Base-by-base conservation (phyloP, 768 basidiomycete species). In the Boletus vermiculosoides region DNA sequence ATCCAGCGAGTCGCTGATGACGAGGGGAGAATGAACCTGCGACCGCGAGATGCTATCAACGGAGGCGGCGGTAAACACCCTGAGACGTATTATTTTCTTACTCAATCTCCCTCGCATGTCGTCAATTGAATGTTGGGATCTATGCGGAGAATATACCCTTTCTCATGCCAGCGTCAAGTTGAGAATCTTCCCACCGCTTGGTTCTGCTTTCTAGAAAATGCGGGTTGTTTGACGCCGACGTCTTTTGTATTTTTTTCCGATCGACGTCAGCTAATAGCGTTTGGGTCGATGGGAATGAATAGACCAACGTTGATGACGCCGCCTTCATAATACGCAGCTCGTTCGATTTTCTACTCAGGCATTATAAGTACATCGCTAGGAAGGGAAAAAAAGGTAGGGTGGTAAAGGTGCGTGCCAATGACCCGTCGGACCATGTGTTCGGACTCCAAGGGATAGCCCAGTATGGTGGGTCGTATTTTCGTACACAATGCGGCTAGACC, bases 111-210 rank as follows among this genome's bases (percentile, higher is more conserved):
- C 28, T 34, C 33, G 25, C 41, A n/a, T 16, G 28, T 25, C 23
- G 46, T 20, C 44, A 53, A 46, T 50, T 45, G 28, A 47, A 20
- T 28, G 25, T 15, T 37, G 25, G 40, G 18, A 25, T 53, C 33
- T 39, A 41, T 34, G 22, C 34, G 47, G 54, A 36, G 37, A 31
- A 51, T 41, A 15, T n/a, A 25, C 2, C 25, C 48, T 33, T 49
- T 58, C 55, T 48, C 65, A 64, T 56, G 56, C 30, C 8, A 39
- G 55, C 55, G 56, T 42, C 30, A 45, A 48, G 37, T 30, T 9
- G 40, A 28, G 50, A 56, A 55, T 12, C 11, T 54, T 65, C 49
- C 37, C 58, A 64, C 41, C 54, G 51, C 49, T 59, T 37, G 45
- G 8, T 45, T 39, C 25, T 16, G 28, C 16, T 16, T 10, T 46